A percentile compares a stretch with the other conserved stretches of the same genome.
Evolutionary conservation across 2,329 filamentous ascomycete genomes (phyloP).

Genomic region (Dryadomyces quercivorus): DNA sequence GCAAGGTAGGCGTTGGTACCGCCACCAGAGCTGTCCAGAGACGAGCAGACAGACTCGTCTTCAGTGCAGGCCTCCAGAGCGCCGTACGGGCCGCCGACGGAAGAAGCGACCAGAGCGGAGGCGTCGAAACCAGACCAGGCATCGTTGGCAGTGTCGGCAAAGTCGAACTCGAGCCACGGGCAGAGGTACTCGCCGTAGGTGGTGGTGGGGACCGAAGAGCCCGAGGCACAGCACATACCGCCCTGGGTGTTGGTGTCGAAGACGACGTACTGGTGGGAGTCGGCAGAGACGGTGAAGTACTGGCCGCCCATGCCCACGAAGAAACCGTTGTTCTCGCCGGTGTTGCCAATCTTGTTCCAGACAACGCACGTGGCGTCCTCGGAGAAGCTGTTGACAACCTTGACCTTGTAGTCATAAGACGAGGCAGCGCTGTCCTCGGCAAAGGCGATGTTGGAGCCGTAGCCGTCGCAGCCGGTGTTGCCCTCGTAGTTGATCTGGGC

Average conservation of each 20-base stretch:
- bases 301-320: slow-evolving; percentile 26
- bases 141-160: slow-evolving; percentile 30
- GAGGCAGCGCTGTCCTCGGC: slow-evolving; percentile 22
- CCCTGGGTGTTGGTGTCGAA: slow-evolving; percentile 35
- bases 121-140: slow-evolving; percentile 38
- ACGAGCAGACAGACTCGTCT: slow-evolving; percentile 18
- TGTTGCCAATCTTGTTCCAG: slow-evolving; percentile 41
- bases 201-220: slow-evolving; percentile 21
- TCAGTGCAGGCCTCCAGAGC: slow-evolving; percentile 27
- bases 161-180: slow-evolving; percentile 40
- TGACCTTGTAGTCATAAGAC: slow-evolving; percentile 31
- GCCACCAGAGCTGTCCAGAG: slow-evolving; percentile 17
- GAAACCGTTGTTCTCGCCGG: slow-evolving; percentile 33
- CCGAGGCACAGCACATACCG: slow-evolving; percentile 29
- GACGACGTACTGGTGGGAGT: slow-evolving; percentile 27
- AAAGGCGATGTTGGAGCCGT: slow-evolving; percentile 41
- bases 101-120: slow-evolving; percentile 33
- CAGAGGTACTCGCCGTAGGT: slow-evolving; percentile 26
- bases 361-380: slow-evolving; percentile 25
- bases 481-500: slow-evolving; percentile 34
- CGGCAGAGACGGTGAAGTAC: slow-evolving; percentile 27
- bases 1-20: slow-evolving; percentile 22
- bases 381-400: slow-evolving; percentile 24
- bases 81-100: slow-evolving; percentile 21
- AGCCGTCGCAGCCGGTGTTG: slow-evolving; percentile 30